phyloP scores from a whole-genome alignment of 306 rosid species.

The Dryas octopetala region DNA sequence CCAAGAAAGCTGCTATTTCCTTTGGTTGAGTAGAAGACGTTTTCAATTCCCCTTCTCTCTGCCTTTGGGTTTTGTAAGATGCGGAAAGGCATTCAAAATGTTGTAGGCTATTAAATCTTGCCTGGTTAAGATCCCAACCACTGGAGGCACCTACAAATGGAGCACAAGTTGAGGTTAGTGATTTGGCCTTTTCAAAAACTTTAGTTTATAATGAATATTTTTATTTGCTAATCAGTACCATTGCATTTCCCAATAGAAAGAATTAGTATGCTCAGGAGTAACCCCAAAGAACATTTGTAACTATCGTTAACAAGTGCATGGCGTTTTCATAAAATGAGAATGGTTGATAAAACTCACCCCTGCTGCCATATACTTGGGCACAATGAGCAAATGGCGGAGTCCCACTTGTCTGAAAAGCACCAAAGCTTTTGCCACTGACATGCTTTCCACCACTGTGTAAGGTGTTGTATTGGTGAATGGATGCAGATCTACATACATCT shows the following conservation, averaged over 20 bases:
- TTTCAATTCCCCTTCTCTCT: slow-evolving; percentile 48
- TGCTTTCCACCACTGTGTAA: slow-evolving; percentile 65
- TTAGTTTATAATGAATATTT: background rate
- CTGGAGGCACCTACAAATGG: slow-evolving; percentile 61
- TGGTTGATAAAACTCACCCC: slow-evolving; percentile 55
- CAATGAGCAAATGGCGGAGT: slow-evolving; percentile 82
- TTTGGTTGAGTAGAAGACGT: slow-evolving; percentile 19
- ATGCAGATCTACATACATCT: slow-evolving; percentile 82
- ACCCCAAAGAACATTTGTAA: background rate
- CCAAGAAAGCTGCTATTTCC: slow-evolving; percentile 31
- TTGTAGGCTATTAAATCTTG: slow-evolving; percentile 76
- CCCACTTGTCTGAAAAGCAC: slow-evolving; percentile 83
- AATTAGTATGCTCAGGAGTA: background rate
- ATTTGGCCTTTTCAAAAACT: background rate
- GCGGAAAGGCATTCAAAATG: slow-evolving; percentile 71
- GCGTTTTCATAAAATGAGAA: background rate
- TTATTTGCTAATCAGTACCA: no score
- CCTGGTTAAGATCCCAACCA: slow-evolving; percentile 82
- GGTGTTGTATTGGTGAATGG: slow-evolving; percentile 90
- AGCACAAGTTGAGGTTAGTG: slow-evolving; percentile 41
- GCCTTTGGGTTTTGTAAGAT: slow-evolving; percentile 49
- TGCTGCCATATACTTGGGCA: slow-evolving; percentile 71
- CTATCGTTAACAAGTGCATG: background rate
- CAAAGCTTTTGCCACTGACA: slow-evolving; percentile 86
- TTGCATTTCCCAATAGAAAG: background rate